Evolutionary conservation across 148 eudicot genomes (phyloP).

Genomic region (Arctostaphylos glauca): DNA sequence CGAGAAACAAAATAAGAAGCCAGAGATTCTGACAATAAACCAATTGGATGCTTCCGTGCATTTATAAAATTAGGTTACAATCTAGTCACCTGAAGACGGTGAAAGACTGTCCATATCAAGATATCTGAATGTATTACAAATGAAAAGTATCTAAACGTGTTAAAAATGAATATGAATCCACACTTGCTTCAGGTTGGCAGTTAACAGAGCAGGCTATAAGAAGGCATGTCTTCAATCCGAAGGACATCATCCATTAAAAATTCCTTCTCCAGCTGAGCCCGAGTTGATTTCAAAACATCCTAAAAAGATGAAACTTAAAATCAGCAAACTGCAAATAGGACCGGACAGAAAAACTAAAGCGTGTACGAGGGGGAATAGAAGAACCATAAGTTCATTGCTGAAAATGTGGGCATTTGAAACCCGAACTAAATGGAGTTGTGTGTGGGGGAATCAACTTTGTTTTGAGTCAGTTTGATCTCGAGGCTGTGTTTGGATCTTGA

Average conservation of each 20-base stretch:
- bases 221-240: slow-evolving; percentile 79
- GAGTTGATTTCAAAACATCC: slow-evolving; percentile 69
- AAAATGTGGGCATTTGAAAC: neutral
- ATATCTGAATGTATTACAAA: too few relatives aligned
- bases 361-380: neutral
- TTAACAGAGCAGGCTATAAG: slow-evolving; percentile 56
- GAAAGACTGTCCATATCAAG: neutral
- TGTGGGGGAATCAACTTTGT: neutral
- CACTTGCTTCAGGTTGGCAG: slow-evolving; percentile 3
- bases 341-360: neutral
- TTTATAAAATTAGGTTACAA: neutral
- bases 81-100: neutral
- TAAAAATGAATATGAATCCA: neutral
- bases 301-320: slow-evolving; percentile 16
- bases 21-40: slow-evolving; percentile 1
- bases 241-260: slow-evolving; percentile 69
- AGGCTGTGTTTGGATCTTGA: neutral
- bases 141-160: neutral
- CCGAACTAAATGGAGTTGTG: neutral
- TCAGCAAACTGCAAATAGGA: neutral
- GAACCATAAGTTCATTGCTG: neutral
- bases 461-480: neutral
- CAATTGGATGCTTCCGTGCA: neutral
- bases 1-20: neutral
- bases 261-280: slow-evolving; percentile 68